These are phyloP conservation scores for Phytophthora hibernalis DNA, from an alignment of 352 stramenopile genomes.

Conservation along the genomic window DNA sequence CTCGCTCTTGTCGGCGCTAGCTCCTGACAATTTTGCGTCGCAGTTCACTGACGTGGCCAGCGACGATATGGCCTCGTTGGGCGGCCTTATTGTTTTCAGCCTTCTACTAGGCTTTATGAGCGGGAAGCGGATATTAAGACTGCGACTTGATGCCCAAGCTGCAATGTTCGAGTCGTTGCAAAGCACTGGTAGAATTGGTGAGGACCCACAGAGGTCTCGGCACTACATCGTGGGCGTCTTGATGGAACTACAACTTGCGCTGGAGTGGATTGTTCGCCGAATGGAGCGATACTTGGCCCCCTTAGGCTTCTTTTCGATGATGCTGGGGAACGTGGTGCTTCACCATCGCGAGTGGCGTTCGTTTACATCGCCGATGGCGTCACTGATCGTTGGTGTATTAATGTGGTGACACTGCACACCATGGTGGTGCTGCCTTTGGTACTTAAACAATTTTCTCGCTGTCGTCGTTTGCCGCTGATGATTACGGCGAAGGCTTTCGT, in stretches of 20 bases:
- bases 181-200: slow-evolving; percentile 6
- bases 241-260: slow-evolving; percentile 55
- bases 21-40: slow-evolving; percentile 14
- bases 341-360: slow-evolving; percentile 54
- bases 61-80: slow-evolving; percentile 16
- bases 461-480: not conserved
- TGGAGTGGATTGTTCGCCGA: slow-evolving; percentile 53
- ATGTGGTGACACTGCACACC: slow-evolving; percentile 41
- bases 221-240: slow-evolving; percentile 52
- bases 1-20: slow-evolving; percentile 20
- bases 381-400: slow-evolving; percentile 46
- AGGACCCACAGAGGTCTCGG: slow-evolving; percentile 31
- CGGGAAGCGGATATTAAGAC: slow-evolving; percentile 22
- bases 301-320: slow-evolving; percentile 46
- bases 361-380: slow-evolving; percentile 42
- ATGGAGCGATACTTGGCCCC: slow-evolving; percentile 46
- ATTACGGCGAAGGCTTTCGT: slow-evolving; percentile 35
- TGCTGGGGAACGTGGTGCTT: slow-evolving; percentile 44
- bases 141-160: slow-evolving; percentile 31
- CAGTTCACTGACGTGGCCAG: slow-evolving; percentile 2
- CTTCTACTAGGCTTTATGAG: slow-evolving; percentile 20
- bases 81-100: slow-evolving; percentile 19
- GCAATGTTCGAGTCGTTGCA: slow-evolving; percentile 31
- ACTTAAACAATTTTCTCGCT: slow-evolving; percentile 30
- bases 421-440: slow-evolving; percentile 43